Percentiles rank a stretch among this genome's conserved stretches.
These are phyloP conservation scores for Solanum arcanum DNA, from an alignment of 257 asterid genomes.

Conservation along the genomic window DNA sequence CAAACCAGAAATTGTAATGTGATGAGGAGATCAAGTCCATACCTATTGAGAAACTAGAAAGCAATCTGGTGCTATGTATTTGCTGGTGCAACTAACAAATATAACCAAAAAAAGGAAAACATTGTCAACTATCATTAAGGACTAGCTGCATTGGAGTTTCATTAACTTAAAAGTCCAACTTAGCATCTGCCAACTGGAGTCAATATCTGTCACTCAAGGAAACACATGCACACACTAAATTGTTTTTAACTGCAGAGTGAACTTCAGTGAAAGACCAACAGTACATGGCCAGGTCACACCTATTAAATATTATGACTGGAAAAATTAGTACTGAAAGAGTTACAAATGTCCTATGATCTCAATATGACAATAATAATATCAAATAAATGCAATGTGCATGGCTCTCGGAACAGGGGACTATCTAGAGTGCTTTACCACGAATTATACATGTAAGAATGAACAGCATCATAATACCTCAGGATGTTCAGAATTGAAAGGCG, in stretches of 20 bases:
- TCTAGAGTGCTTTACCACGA: neutral
- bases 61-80: neutral
- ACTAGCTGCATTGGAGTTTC: neutral
- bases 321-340: neutral
- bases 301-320: neutral
- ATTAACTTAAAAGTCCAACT: neutral
- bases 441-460: neutral
- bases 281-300: neutral
- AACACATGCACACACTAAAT: neutral
- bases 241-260: neutral
- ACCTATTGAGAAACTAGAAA: neutral
- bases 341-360: neutral
- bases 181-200: neutral
- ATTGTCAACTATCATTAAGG: neutral
- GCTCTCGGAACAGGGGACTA: neutral
- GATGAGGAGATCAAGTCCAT: neutral
- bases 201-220: neutral
- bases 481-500: conserved; percentile 73
- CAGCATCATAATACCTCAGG: conserved; percentile 53
- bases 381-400: neutral
- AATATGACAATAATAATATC: neutral
- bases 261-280: neutral
- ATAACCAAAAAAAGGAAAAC: neutral
- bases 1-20: conserved; percentile 6
- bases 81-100: neutral